Evolutionary conservation across 78 protist species (phyloP).

Genomic region (Anaeramoeba flamelloides): DNA sequence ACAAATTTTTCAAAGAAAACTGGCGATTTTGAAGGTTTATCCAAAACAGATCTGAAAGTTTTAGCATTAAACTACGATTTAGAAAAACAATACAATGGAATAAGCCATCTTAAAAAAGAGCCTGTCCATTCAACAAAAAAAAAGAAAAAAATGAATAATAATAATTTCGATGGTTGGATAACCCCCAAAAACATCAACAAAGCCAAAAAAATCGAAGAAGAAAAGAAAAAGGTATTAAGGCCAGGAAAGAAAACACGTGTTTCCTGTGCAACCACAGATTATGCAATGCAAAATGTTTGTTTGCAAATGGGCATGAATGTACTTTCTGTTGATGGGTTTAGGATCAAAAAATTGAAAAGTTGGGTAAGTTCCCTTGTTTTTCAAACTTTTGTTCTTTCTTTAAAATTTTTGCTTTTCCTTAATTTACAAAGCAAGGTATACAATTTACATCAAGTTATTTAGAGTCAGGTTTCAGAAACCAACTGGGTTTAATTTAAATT

Average conservation of each 20-base stretch:
- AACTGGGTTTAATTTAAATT: too few relatives aligned
- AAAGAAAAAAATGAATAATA: too few relatives aligned
- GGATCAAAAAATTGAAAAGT: background rate
- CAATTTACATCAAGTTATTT: too few relatives aligned
- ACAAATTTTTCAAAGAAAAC: background rate
- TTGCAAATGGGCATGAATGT: background rate
- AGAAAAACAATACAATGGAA: background rate
- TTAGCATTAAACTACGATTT: background rate
- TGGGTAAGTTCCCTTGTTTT: too few relatives aligned
- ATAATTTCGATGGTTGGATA: background rate
- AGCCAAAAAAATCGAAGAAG: too few relatives aligned
- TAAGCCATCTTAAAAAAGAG: background rate
- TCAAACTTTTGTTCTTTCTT: too few relatives aligned
- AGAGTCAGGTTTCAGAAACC: too few relatives aligned
- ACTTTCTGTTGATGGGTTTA: background rate
- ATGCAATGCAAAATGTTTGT: background rate
- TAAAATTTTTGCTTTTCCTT: too few relatives aligned
- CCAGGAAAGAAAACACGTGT: background rate
- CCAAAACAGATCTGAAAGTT: background rate
- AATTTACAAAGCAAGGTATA: too few relatives aligned
- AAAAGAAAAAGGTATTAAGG: background rate
- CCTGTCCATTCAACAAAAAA: too few relatives aligned
- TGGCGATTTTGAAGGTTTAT: background rate
- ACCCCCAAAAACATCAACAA: background rate
- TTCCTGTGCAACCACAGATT: background rate